Evolutionary conservation across 164 flowering plant genomes (phyloP), one percentile per base, ranked within the genome.

Genomic region (Piper longum): DNA sequence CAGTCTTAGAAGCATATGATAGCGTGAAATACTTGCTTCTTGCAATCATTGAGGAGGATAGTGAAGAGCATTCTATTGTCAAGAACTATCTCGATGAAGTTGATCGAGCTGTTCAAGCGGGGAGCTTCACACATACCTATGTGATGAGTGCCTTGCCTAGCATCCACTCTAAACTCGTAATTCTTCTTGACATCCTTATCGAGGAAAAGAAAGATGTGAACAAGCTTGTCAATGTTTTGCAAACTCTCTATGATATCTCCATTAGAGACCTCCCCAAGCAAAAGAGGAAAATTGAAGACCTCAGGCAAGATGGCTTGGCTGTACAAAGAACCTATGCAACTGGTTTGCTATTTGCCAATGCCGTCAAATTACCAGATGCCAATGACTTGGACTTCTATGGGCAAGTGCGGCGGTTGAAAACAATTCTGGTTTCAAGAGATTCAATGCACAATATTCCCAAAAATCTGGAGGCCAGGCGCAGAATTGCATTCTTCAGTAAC

Each of bases 401-500:
- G 64, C 87, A 88, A 64, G 67, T 91, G 1, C 75, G 87, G 41
- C 89, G 97, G 40, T 54, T 95, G 75, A 74, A 78, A 56, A 84
- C 87, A 5, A 81, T 95, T 65, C 82, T 95, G 43, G 78, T 80
- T 45, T 85, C 97, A 26, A 76, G 83, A 56, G 99, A 95, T 61
- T 79, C 95, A 3, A 85, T 87, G 95, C 82, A 82, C 66, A 79
- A 82, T 63, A 80, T 95, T 58, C 99, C 99, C 3, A 59, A 17
- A 7, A 95, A 85, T 74, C 65, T 81, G 8, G 99, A 90, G 76
- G 99, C 99, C 4, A 77, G 96, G 44, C 72, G 89, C 19, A 82
- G 97, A 2, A 74, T 95, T 64, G 89, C 99, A 4, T 95, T 91
- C 72, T 95, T 90, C 66, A 87, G 91, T 66, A 95, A 95, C 68